These are phyloP conservation scores for Quercus robur DNA, from an alignment of 306 rosid species.

Conservation along the genomic window DNA sequence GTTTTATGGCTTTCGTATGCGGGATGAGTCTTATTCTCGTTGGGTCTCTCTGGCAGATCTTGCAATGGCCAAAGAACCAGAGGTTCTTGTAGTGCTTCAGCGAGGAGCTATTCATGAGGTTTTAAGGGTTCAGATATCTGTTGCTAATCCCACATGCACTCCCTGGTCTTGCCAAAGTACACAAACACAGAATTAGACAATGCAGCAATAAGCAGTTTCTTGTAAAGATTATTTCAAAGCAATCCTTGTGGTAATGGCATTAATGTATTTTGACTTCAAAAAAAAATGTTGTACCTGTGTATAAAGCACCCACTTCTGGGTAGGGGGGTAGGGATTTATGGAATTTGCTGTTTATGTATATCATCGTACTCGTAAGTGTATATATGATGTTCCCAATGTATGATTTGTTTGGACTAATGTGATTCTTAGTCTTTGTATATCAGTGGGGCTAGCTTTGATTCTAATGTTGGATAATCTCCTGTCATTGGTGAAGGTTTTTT, in stretches of 20 bases:
- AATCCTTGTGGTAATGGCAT: neutral
- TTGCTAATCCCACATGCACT: conserved; percentile 25
- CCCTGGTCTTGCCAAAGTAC: conserved; percentile 28
- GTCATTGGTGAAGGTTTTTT: neutral
- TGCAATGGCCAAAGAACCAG: conserved; percentile 33
- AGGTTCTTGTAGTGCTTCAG: conserved; percentile 62
- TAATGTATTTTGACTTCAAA: neutral
- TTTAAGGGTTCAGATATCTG: conserved; percentile 61
- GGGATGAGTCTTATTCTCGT: conserved; percentile 56
- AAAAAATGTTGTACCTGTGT: too few species aligned
- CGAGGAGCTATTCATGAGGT: conserved; percentile 85
- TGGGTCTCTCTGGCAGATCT: conserved; percentile 49
- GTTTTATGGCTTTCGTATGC: conserved; percentile 73
- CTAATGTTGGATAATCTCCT: neutral
- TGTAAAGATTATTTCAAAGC: neutral
- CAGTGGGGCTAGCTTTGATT: too few species aligned
- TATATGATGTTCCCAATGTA: neutral
- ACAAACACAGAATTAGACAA: neutral
- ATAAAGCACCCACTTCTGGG: too few species aligned
- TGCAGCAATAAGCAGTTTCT: neutral
- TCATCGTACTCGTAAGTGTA: neutral
- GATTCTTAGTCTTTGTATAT: neutral
- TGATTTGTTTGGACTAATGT: neutral
- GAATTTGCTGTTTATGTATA: neutral
- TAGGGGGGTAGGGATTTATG: too few species aligned